A percentile compares a stretch with the other conserved stretches of the same genome.
Conservation (phyloP, 192 early-diverging fungal genomes). For the Chytriomyces hyalinus region DNA sequence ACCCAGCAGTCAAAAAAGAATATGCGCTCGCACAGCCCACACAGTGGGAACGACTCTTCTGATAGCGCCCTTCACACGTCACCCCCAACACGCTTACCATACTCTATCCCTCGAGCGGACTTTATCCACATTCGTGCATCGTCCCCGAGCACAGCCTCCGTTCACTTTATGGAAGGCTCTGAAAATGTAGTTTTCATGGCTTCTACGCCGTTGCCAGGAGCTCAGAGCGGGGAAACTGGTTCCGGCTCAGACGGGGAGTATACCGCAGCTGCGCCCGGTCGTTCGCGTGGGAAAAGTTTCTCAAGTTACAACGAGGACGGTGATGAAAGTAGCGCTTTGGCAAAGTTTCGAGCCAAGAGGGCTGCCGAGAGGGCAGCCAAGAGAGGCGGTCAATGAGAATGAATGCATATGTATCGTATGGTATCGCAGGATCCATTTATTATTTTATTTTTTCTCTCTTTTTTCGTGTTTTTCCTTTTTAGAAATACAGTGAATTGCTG, state of each 20-base stretch:
- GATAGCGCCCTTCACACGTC: too few species aligned
- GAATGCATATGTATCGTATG: too few species aligned
- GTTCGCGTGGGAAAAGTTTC: not conserved
- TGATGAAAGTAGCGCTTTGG: not conserved
- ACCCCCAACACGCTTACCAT: too few species aligned
- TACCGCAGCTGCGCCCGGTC: not conserved
- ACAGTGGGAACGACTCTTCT: too few species aligned
- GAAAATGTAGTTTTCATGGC: not conserved
- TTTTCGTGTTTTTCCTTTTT: too few species aligned
- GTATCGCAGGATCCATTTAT: too few species aligned
- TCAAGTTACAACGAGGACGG: not conserved
- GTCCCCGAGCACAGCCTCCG: not conserved
- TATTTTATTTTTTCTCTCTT: too few species aligned
- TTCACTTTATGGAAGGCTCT: not conserved
- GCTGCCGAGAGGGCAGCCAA: not conserved
- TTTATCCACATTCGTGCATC: not conserved
- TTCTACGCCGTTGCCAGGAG: not conserved
- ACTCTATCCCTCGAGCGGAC: not conserved
- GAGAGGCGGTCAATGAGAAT: not conserved
- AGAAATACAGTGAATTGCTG: too few species aligned
- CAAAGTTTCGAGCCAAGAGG: not conserved
- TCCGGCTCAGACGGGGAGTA: not conserved
- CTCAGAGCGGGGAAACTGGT: not conserved
- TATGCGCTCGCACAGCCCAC: too few species aligned
- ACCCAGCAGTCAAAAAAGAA: too few species aligned